Base-by-base conservation (phyloP, 2,329 filamentous ascomycete species). In the Scolecobasidium constrictum region DNA sequence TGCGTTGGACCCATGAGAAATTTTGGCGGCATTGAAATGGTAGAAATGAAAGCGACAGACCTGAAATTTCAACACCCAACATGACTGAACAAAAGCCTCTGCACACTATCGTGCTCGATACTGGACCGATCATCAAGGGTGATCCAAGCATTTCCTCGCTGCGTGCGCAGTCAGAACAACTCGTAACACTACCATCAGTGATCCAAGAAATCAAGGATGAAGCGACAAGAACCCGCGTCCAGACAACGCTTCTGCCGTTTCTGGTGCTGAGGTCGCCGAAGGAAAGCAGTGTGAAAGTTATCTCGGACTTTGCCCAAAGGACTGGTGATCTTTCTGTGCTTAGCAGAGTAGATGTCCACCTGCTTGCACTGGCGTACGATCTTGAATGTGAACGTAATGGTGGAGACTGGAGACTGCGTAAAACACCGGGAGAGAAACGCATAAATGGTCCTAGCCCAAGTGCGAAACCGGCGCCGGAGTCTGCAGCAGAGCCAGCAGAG, bases 81-180 rank as follows among this genome's bases (percentile, higher is more conserved):
- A 45, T 45, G 31, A 19, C 28, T n/a, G 46, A 52, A 11, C 50
- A 61, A 48, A 94, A 88, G 58, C 73, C 81, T 1, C 78, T 94
- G 39, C 80, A 93, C 65, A 83, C 81, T 42, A 77, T 96, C 40
- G 75, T 96, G 20, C 73, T 98, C 51, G 92, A 98, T 58, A 83
- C 92, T 3, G 90, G 88, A 19, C 87, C 90, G 5, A 78, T 98
- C 47, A 88, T 98, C 61, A 90, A 90, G 59, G 95, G 95, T 65
- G 82, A 92, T 50, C 86, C 90, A 11, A 71, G 85, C 9, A 77
- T 92, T 18, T 93, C 86, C 36, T 86, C 83, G 0, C 77, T 98
- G 9, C 69, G 94, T 40, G 73, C 76, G 28, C 79, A 86, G 58
- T 80, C 86, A 38, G 81, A 92, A 54, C 68, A 73, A 46, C 72